These are phyloP conservation scores for Gentiana straminea DNA, from an alignment of 257 asterid genomes.

Conservation along the genomic window DNA sequence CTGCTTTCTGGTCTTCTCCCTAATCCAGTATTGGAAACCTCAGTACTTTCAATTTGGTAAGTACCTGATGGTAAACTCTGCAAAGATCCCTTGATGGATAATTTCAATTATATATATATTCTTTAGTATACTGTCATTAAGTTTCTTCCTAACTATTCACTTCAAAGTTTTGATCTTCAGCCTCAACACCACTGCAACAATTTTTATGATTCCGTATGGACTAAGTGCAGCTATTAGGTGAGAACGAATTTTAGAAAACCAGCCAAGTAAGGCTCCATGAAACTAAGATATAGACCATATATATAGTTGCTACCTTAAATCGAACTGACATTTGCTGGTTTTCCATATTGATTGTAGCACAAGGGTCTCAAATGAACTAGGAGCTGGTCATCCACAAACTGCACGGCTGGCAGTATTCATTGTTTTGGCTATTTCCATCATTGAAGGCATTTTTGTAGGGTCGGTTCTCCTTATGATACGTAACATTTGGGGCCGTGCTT, in stretches of 20 bases:
- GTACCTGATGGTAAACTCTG: not conserved
- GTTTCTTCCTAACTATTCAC: not conserved
- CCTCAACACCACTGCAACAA: conserved; percentile 57
- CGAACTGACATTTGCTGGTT: no score
- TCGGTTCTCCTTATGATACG: conserved; percentile 34
- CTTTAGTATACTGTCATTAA: not conserved
- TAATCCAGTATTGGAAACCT: conserved; percentile 71
- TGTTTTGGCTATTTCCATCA: conserved; percentile 36
- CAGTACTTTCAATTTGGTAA: conserved; percentile 77
- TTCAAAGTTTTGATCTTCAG: conserved; percentile 23
- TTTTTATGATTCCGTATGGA: conserved; percentile 88
- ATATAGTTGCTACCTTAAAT: no score
- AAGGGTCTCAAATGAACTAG: conserved; percentile 76
- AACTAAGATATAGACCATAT: no score
- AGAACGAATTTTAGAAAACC: conserved; percentile 2
- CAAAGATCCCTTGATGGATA: not conserved
- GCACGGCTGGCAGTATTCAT: conserved; percentile 54
- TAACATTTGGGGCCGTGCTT: conserved; percentile 60
- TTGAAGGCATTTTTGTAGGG: conserved; percentile 44
- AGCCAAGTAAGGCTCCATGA: no score
- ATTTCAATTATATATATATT: not conserved
- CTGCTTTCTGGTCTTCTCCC: conserved; percentile 87
- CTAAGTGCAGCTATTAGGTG: conserved; percentile 80
- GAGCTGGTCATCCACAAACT: conserved; percentile 53
- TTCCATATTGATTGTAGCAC: conserved; percentile 31